A percentile compares a stretch with the other conserved stretches of the same genome.
phyloP scores from a whole-genome alignment of 78 protist species.

The Acrasis kona region DNA sequence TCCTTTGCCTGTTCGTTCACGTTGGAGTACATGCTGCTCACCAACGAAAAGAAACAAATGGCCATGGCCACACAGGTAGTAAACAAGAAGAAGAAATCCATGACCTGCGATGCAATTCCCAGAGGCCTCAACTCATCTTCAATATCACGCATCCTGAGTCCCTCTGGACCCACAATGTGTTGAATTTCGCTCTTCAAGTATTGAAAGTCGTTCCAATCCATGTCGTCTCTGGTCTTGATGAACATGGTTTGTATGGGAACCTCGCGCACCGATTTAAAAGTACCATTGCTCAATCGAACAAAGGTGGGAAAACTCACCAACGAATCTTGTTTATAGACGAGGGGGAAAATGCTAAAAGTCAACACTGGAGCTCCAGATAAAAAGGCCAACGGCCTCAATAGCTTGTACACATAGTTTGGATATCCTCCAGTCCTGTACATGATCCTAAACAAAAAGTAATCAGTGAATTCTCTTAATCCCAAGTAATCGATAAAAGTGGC shows the following conservation, averaged over 20 bases:
- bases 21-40: conserved; percentile 66
- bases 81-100: conserved; percentile 58
- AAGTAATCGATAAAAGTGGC: neutral
- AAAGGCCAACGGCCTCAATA: conserved; percentile 1
- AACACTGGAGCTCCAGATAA: neutral
- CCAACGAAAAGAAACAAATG: conserved; percentile 71
- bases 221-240: neutral
- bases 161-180: neutral
- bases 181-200: neutral
- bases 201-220: neutral
- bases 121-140: neutral
- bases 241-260: neutral
- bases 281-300: conserved; percentile 4
- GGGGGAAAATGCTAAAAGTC: neutral
- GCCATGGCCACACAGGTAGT: conserved; percentile 66
- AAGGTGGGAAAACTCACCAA: conserved; percentile 44
- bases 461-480: neutral
- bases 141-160: neutral
- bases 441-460: neutral
- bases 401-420: neutral
- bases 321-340: conserved; percentile 37
- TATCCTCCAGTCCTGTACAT: neutral
- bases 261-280: conserved; percentile 9
- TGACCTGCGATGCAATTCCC: conserved; percentile 24
- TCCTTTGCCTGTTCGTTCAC: conserved; percentile 78